These are phyloP conservation scores for Ceratonia siliqua DNA, from an alignment of 306 rosid genomes.

Conservation along the genomic window DNA sequence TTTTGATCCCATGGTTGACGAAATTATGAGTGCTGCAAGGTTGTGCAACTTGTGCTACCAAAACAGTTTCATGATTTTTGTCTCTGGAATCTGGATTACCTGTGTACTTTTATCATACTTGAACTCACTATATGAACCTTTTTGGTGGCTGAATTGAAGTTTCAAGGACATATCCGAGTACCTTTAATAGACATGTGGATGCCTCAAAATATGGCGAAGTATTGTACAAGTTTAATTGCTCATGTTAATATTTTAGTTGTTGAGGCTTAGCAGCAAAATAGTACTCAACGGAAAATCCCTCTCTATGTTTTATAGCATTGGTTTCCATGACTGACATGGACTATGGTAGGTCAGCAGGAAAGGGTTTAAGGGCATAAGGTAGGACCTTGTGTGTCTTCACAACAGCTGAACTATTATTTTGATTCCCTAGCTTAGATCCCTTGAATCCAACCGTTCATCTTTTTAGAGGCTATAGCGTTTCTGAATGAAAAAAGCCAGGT, in stretches of 20 bases:
- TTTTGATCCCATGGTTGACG: slow-evolving; percentile 15
- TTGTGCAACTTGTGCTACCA: too few species aligned
- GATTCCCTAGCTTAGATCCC: neutral
- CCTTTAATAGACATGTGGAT: neutral
- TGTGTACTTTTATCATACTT: neutral
- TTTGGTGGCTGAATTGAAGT: slow-evolving; percentile 19
- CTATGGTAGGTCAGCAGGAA: neutral
- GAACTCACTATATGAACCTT: neutral
- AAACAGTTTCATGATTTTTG: neutral
- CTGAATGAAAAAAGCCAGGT: neutral
- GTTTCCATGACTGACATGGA: slow-evolving; percentile 1
- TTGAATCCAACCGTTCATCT: neutral
- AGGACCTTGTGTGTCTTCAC: neutral
- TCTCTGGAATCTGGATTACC: neutral
- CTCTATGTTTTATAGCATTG: neutral
- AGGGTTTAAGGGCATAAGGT: slow-evolving; percentile 3
- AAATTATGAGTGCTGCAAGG: neutral
- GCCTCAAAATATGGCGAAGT: neutral
- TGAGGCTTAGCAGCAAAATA: neutral
- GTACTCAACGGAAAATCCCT: neutral
- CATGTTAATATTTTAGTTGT: neutral
- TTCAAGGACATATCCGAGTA: neutral
- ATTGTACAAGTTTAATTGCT: neutral
- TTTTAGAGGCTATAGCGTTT: neutral
- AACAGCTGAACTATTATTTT: slow-evolving; percentile 1